phyloP scores from a whole-genome alignment of 352 stramenopile species.

The Phytopythium montanum region DNA sequence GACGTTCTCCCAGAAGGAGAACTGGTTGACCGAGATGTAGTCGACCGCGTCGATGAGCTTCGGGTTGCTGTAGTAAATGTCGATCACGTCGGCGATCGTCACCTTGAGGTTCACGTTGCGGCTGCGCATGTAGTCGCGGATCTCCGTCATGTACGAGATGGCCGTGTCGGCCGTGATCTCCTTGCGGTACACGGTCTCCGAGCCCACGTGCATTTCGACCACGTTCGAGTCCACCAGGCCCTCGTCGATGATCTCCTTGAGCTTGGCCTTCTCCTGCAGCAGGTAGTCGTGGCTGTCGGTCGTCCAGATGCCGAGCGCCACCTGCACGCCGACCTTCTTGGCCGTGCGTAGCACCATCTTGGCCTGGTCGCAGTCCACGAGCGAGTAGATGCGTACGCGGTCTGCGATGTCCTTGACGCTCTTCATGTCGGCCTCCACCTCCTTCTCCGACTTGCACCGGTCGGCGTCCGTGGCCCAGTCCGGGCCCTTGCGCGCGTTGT shows the following conservation, averaged over 20 bases:
- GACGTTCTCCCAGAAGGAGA: slow-evolving; percentile 65
- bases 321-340: slow-evolving; percentile 37
- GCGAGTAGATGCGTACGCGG: slow-evolving; percentile 65
- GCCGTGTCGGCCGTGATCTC: slow-evolving; percentile 40
- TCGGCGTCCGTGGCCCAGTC: slow-evolving; percentile 36
- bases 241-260: slow-evolving; percentile 32
- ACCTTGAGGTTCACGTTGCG: slow-evolving; percentile 46
- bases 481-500: slow-evolving; percentile 57
- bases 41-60: slow-evolving; percentile 60
- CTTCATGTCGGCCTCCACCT: slow-evolving; percentile 57
- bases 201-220: slow-evolving; percentile 52
- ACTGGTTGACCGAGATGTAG: slow-evolving; percentile 74
- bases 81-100: slow-evolving; percentile 67
- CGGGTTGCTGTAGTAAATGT: slow-evolving; percentile 63
- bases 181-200: slow-evolving; percentile 67
- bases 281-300: slow-evolving; percentile 30
- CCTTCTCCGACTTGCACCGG: slow-evolving; percentile 40
- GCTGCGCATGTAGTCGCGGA: slow-evolving; percentile 39
- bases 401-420: slow-evolving; percentile 38
- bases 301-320: slow-evolving; percentile 70
- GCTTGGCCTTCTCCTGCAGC: slow-evolving; percentile 39
- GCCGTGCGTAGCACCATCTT: slow-evolving; percentile 40
- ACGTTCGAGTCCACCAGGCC: slow-evolving; percentile 48
- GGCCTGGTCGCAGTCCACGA: slow-evolving; percentile 51
- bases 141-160: slow-evolving; percentile 58